phyloP scores from a whole-genome alignment of 2,329 filamentous ascomycete species.

The Ascochyta viciae-villosae region DNA sequence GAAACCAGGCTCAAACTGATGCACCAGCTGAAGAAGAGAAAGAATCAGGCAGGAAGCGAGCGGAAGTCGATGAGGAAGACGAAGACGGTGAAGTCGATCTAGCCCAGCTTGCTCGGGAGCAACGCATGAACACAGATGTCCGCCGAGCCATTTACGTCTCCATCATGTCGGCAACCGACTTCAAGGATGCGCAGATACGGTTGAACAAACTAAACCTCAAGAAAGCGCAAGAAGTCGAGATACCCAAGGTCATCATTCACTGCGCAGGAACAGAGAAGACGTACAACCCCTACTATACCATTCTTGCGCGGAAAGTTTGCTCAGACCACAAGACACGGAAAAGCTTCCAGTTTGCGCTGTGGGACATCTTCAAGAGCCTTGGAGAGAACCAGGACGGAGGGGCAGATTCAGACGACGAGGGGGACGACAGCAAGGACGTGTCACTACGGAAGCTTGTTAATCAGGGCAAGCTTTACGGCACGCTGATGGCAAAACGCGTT shows the following conservation, averaged over 20 bases:
- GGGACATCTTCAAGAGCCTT: slow-evolving; percentile 83
- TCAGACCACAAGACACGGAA: slow-evolving; percentile 77
- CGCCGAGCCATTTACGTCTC: slow-evolving; percentile 92
- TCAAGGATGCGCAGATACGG: slow-evolving; percentile 80
- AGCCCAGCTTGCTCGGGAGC: slow-evolving; percentile 74
- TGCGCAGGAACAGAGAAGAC: slow-evolving; percentile 81
- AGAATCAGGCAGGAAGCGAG: slow-evolving; percentile 29
- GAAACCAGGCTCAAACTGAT: slow-evolving; percentile 50
- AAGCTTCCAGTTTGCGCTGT: slow-evolving; percentile 85
- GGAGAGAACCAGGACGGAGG: slow-evolving; percentile 76
- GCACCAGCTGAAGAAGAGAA: slow-evolving; percentile 47
- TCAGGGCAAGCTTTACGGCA: slow-evolving; percentile 70
- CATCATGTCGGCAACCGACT: slow-evolving; percentile 84
- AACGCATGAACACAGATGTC: slow-evolving; percentile 86
- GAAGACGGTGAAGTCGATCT: slow-evolving; percentile 65
- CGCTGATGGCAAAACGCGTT: slow-evolving; percentile 66
- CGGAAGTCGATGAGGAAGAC: slow-evolving; percentile 21
- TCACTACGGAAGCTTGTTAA: slow-evolving; percentile 69
- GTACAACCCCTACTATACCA: slow-evolving; percentile 93
- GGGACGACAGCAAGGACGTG: slow-evolving; percentile 58
- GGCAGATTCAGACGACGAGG: slow-evolving; percentile 64
- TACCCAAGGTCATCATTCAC: slow-evolving; percentile 85
- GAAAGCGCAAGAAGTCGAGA: slow-evolving; percentile 83
- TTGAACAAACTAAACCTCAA: slow-evolving; percentile 85
- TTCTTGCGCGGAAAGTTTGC: slow-evolving; percentile 82